phyloP scores from a whole-genome alignment of 2,329 filamentous ascomycete species.

The Huntiella abstrusa region DNA sequence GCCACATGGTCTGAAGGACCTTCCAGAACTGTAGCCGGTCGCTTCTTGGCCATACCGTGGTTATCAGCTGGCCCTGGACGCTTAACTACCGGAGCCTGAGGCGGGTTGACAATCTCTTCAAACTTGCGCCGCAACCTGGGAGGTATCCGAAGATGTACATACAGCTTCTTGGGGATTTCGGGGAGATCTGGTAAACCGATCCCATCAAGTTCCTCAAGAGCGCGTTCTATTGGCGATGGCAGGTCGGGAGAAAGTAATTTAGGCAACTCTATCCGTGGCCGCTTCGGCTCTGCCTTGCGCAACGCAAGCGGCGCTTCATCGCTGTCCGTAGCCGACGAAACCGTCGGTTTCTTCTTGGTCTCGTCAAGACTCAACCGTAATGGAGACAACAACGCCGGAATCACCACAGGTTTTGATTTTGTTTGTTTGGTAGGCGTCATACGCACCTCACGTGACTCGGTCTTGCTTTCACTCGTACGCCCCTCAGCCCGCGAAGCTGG shows the following conservation, averaged over 20 bases:
- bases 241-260: slow-evolving; percentile 36
- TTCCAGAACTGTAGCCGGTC: slow-evolving; percentile 7
- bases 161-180: neutral
- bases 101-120: slow-evolving; percentile 5
- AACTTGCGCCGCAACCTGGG: slow-evolving; percentile 2
- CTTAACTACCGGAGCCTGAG: slow-evolving; percentile 1
- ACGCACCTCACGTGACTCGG: too few relatives aligned
- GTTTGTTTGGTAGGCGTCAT: neutral
- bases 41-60: slow-evolving; percentile 6
- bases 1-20: slow-evolving; percentile 8
- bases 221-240: slow-evolving; percentile 31
- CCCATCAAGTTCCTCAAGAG: slow-evolving; percentile 16
- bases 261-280: slow-evolving; percentile 19
- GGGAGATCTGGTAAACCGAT: slow-evolving; percentile 4
- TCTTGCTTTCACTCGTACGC: neutral
- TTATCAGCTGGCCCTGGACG: neutral
- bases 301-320: neutral
- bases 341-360: slow-evolving; percentile 1
- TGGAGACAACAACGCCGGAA: slow-evolving; percentile 36
- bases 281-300: neutral
- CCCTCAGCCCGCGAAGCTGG: neutral
- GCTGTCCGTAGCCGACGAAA: neutral
- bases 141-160: slow-evolving; percentile 4
- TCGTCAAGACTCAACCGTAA: slow-evolving; percentile 20
- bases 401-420: slow-evolving; percentile 19